Evolutionary conservation across 805 yeast genomes (phyloP), one percentile per base, ranked within the genome.

Genomic region (Lachancea sp.): DNA sequence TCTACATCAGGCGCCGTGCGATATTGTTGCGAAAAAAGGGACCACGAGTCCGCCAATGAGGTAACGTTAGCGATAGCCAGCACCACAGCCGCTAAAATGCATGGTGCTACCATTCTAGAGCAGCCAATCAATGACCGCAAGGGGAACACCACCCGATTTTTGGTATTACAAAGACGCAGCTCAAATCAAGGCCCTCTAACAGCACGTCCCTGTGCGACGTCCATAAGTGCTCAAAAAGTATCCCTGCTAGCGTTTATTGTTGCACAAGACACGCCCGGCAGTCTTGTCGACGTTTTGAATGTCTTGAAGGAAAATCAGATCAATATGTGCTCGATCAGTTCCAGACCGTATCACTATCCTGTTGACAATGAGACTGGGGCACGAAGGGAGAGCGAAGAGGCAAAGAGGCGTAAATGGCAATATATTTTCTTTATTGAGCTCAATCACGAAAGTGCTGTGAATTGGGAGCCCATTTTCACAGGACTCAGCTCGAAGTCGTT

Each of bases 1-100:
- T 87, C 96, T 0, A 91, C 98, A 0, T 83, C 96, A 0, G 77
- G 76, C 53, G 98, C 96, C 1, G 96, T 93, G 0, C 79, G 79
- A 50, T 62, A 75, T 38, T 84, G 86, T 2, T 52, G 67, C 3
- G 47, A 65, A 15, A 66, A 70, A 33, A 34, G 38, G 58, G 55
- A 9, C 53, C 55, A 52, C 34, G 56, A 13, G 52, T 67, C 18
- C 42, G 56, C 44, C 20, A 69, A 63, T 50, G 71, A 52, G 47
- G 47, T 72, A 4, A 64, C 75, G 2, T 83, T 90, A 8, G 89
- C 95, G 8, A 82, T 88, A 49, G 89, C 88, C 1, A 78, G 93
- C 20, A 60, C 66, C 11, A 74, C 79, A 45, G 91, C 95, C 3
- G 77, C 89, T 7, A 68, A 69, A 13, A 66, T 81, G 13, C 78